Percentiles rank a stretch among this genome's conserved stretches.
phyloP scores from a whole-genome alignment of 768 basidiomycete genomes.

The Clitopilus hobsonii region DNA sequence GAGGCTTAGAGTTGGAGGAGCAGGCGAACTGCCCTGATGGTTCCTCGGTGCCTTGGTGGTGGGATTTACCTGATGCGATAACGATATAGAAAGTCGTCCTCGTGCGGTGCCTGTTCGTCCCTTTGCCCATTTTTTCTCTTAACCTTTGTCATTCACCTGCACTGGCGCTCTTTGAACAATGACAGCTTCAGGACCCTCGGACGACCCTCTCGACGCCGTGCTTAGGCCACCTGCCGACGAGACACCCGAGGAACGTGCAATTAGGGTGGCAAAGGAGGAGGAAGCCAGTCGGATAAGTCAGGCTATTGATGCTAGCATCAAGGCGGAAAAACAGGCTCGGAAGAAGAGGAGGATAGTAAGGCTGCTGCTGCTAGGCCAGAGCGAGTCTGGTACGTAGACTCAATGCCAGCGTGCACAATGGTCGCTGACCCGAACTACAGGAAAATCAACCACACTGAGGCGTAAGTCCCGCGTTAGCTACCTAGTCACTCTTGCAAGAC shows the following conservation, averaged over 20 bases:
- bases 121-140: slow-evolving; percentile 19
- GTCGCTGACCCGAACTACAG: slow-evolving; percentile 25
- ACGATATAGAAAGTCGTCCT: slow-evolving; percentile 9
- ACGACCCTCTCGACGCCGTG: slow-evolving; percentile 64
- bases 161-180: slow-evolving; percentile 12
- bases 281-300: slow-evolving; percentile 61
- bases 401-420: background rate
- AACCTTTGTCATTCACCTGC: slow-evolving; percentile 2
- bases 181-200: slow-evolving; percentile 31
- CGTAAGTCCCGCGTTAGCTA: slow-evolving; percentile 44
- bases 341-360: slow-evolving; percentile 70
- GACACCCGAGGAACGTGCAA: slow-evolving; percentile 48
- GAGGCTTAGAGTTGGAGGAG: background rate
- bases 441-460: slow-evolving; percentile 77
- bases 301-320: slow-evolving; percentile 73
- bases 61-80: slow-evolving; percentile 14
- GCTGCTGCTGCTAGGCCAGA: slow-evolving; percentile 75
- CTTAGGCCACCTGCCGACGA: slow-evolving; percentile 68
- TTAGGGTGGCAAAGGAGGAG: slow-evolving; percentile 56
- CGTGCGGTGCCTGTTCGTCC: slow-evolving; percentile 13
- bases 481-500: slow-evolving; percentile 3
- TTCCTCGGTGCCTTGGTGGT: slow-evolving; percentile 26
- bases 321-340: slow-evolving; percentile 53
- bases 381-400: slow-evolving; percentile 65
- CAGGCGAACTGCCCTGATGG: slow-evolving; percentile 17